Conservation (phyloP, 2,329 filamentous ascomycete species). For the Juglanconis oblonga region DNA sequence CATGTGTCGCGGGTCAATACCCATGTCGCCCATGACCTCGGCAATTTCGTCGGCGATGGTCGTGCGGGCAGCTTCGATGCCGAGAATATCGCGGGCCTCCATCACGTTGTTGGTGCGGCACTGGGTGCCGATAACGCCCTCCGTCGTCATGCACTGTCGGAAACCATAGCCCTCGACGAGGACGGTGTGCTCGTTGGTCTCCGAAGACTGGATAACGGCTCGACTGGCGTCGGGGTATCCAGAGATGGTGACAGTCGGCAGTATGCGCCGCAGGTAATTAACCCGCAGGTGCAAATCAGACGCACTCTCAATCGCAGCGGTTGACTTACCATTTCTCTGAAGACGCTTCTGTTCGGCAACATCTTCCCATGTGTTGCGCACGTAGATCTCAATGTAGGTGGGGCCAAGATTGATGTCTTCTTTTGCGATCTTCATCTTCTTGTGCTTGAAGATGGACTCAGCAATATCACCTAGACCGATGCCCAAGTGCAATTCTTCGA, state of each 20-base stretch:
- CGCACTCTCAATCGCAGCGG: conserved; percentile 42
- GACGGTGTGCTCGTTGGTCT: conserved; percentile 66
- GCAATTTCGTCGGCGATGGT: conserved; percentile 89
- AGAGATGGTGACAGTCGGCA: conserved; percentile 82
- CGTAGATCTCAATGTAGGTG: conserved; percentile 69
- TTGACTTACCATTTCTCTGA: conserved; percentile 41
- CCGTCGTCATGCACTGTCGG: conserved; percentile 85
- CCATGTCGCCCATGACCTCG: conserved; percentile 88
- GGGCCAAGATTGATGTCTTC: conserved; percentile 62
- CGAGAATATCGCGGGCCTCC: conserved; percentile 82
- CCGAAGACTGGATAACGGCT: conserved; percentile 83
- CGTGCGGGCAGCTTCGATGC: conserved; percentile 87
- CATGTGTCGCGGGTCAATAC: conserved; percentile 97
- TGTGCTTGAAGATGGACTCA: conserved; percentile 72
- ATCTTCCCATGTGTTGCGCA: conserved; percentile 54
- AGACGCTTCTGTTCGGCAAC: conserved; percentile 46
- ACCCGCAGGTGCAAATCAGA: conserved; percentile 73
- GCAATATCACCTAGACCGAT: conserved; percentile 72
- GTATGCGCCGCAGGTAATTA: conserved; percentile 77
- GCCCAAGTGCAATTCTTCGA: conserved; percentile 79
- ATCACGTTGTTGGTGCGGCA: conserved; percentile 84
- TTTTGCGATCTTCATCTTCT: conserved; percentile 73
- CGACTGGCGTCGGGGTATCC: conserved; percentile 84
- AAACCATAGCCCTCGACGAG: conserved; percentile 95
- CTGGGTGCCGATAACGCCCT: conserved; percentile 77